Percentiles rank a stretch among this genome's conserved stretches.
Evolutionary conservation across 176 grass and related monocot species (phyloP).

Genomic region (Oryza australiensis): DNA sequence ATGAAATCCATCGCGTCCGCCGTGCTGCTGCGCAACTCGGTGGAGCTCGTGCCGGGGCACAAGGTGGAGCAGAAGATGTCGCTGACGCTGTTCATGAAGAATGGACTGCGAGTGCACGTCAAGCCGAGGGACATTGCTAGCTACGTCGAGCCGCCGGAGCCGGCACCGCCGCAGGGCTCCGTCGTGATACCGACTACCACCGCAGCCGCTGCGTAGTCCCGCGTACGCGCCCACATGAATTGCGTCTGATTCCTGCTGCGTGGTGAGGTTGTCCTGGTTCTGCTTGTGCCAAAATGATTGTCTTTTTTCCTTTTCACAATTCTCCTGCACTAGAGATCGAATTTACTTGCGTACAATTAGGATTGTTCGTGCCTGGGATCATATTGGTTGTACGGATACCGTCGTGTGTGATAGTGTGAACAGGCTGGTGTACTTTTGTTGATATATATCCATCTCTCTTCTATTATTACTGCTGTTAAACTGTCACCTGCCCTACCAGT

Average conservation of each 20-base stretch:
- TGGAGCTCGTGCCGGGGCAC: constrained; percentile 75
- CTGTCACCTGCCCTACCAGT: no score
- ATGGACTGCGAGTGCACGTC: constrained; percentile 72
- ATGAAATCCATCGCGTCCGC: constrained; percentile 96
- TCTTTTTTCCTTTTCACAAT: not conserved
- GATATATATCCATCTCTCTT: not conserved
- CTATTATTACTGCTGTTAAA: no score
- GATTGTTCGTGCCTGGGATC: not conserved
- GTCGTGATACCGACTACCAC: constrained; percentile 53
- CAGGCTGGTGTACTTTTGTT: constrained; percentile 30
- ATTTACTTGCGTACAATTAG: not conserved
- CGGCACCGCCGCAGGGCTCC: not conserved
- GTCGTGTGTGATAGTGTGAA: not conserved
- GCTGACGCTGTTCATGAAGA: constrained; percentile 97
- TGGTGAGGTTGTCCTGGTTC: constrained; percentile 8
- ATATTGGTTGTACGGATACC: constrained; percentile 20
- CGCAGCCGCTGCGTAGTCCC: constrained; percentile 56
- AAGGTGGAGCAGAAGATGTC: constrained; percentile 98
- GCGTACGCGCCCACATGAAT: not conserved
- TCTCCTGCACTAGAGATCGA: not conserved
- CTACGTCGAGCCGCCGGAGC: constrained; percentile 28
- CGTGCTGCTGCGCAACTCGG: constrained; percentile 77
- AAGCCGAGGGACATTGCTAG: constrained; percentile 56
- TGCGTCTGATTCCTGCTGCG: not conserved
- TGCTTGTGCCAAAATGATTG: not conserved